Percentiles rank a stretch among this genome's conserved stretches.
phyloP scores from a whole-genome alignment of 164 flowering plant genomes.

The Umbilicus rupestris region DNA sequence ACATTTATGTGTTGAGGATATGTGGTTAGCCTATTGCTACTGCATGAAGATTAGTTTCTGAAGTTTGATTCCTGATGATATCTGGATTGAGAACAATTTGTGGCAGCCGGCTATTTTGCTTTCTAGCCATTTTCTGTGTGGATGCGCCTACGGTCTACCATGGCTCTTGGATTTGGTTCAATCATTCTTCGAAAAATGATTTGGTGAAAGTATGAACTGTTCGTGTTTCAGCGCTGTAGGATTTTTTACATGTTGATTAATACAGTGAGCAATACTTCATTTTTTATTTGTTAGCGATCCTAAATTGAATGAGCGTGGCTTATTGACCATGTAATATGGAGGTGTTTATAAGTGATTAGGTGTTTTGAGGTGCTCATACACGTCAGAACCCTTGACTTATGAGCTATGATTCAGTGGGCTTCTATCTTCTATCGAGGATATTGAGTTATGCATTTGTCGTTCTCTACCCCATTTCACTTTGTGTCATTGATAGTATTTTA shows the following conservation, averaged over 20 bases:
- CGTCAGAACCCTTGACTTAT: background rate
- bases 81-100: background rate
- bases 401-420: background rate
- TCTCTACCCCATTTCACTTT: background rate
- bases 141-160: too few species aligned
- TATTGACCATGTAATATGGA: background rate
- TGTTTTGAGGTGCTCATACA: background rate
- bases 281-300: background rate
- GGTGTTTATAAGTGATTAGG: too few species aligned
- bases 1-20: background rate
- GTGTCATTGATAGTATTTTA: background rate
- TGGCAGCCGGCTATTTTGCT: background rate
- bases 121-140: background rate
- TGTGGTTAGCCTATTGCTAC: background rate
- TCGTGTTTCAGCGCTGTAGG: background rate
- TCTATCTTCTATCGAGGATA: background rate
- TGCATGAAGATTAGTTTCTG: background rate
- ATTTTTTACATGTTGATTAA: background rate
- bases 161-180: background rate
- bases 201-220: background rate
- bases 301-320: background rate
- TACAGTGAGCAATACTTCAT: background rate
- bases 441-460: background rate
- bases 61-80: background rate
- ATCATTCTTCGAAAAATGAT: background rate